Base-by-base conservation (phyloP, 2,329 filamentous ascomycete genomes). In the Colletotrichum sp. region DNA sequence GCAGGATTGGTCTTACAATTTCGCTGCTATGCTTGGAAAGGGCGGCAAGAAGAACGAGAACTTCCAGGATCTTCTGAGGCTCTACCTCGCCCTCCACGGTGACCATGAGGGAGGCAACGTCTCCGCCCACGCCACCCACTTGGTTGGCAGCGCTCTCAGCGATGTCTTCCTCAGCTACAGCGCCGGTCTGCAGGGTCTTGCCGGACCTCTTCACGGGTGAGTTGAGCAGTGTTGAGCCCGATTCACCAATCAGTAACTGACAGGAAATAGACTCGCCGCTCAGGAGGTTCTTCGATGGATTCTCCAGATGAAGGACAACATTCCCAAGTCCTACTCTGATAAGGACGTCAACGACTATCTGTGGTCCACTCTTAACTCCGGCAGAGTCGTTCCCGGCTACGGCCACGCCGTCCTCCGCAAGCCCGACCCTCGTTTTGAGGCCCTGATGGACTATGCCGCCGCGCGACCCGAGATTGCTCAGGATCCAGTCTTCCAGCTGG, bases 1-100 rank as follows among this genome's bases (percentile, higher is more conserved):
- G 80, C 95, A 98, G 87, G 97, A 99, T 86, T 99, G 97, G 97
- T 94, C 96, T 1, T 98, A 98, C 90, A 99, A 99, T 90, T 99
- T 98, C 82, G 97, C 97, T 62, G 95, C 96, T 79, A 96, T 99
- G 92, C 92, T 99, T 70, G 96, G 96, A 82, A 98, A 98, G 88
- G 92, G 93, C 67, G 95, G 96, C 79, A 92, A 94, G 85, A 90
- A 98, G 86, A 94, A 99, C 81, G 95, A 96, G 87, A 94, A 95
- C 84, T 98, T 99, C 91, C 96, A 99, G 84, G 97, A 99, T 82
- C 90, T 99, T 24, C 91, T 99, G 78, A 93, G 97, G 80, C 89
- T 99, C 36, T 99, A 99, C 87, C 93, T 99, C 28, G 96, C 97
- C 66, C 93, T 99, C 7, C 97, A 99, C 86, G 97, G 97, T 78